Base-by-base conservation (phyloP, 1,139 yeast genomes). In the Nakaseomyces delphensis region DNA sequence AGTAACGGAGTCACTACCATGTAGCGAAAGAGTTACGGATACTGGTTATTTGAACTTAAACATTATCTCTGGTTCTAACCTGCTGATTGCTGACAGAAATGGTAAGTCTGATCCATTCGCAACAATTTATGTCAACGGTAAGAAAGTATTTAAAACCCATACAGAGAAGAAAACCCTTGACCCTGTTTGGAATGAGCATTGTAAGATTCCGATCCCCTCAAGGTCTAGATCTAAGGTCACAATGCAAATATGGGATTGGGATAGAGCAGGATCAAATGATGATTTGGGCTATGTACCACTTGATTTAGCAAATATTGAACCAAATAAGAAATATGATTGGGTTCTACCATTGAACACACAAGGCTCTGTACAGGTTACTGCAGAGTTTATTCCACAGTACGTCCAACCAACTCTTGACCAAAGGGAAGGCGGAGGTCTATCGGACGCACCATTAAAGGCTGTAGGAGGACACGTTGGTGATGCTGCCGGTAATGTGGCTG, bases 71-170 rank as follows among this genome's bases (percentile, higher is more conserved):
- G 91, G 78, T 16, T 68, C 68, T 21, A 63, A 69, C 44, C 62
- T 83, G 48, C 60, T 61, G 41, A 62, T 86, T 13, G 81, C 75
- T 39, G 93, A 83, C 57, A 65, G 75, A 45, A 80, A 79, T 55
- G 91, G 91, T 45, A 79, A 78, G 53, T 78, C 89, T 3, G 93
- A 83, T 66, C 91, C 93, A 45, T 74, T 69, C 55, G 72, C 71
- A 40, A 63, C 63, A 13, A 60, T 82, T 21, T 66, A 61, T 39
- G 58, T 79, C 29, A 79, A 81, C 56, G 82, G 77, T 8, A 57
- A 67, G 30, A 70, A 73, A 51, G 62, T 77, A 4, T 75, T 61
- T 65, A 77, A 73, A 54, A 76, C 87, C 1, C 75, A 76, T 45
- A 71, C 70, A 49, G 69, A 77, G 52, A 78, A 80, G 62, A 81